Conservation (phyloP, 768 basidiomycete genomes). For the Porpolomopsis calyptriformis region DNA sequence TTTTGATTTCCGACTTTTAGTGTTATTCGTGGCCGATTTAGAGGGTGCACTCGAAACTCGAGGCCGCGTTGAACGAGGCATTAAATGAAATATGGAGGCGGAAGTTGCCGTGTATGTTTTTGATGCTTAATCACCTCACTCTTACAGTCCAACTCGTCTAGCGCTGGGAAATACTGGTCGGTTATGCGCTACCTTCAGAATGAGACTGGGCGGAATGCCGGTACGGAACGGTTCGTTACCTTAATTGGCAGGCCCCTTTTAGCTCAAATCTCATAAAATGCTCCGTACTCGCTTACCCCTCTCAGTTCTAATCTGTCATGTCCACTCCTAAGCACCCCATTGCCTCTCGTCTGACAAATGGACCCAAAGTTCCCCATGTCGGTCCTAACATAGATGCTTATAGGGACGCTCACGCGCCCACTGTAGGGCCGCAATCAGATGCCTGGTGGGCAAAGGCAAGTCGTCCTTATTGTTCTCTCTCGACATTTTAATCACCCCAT, state of each 20-base stretch:
- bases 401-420: conserved; percentile 50
- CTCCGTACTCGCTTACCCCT: neutral
- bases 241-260: neutral
- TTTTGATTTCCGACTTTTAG: too few relatives aligned
- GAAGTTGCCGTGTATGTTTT: too few relatives aligned
- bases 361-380: conserved; percentile 61
- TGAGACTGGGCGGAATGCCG: neutral
- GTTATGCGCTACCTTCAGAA: neutral
- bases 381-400: conserved; percentile 76
- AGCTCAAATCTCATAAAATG: neutral
- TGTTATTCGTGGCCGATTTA: too few relatives aligned
- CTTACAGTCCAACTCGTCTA: too few relatives aligned
- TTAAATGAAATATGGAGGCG: too few relatives aligned
- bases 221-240: neutral
- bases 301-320: conserved; percentile 21
- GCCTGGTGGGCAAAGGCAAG: conserved; percentile 81
- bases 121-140: too few relatives aligned
- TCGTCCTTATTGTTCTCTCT: neutral
- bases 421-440: conserved; percentile 69
- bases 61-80: too few relatives aligned
- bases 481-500: neutral
- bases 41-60: too few relatives aligned
- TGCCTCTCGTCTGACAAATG: conserved; percentile 58
- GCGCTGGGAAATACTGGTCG: too few relatives aligned
- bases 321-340: conserved; percentile 51